These are phyloP conservation scores for Lecanoromycetidae sp. DNA, from an alignment of 2,329 filamentous ascomycete species.

Conservation along the genomic window DNA sequence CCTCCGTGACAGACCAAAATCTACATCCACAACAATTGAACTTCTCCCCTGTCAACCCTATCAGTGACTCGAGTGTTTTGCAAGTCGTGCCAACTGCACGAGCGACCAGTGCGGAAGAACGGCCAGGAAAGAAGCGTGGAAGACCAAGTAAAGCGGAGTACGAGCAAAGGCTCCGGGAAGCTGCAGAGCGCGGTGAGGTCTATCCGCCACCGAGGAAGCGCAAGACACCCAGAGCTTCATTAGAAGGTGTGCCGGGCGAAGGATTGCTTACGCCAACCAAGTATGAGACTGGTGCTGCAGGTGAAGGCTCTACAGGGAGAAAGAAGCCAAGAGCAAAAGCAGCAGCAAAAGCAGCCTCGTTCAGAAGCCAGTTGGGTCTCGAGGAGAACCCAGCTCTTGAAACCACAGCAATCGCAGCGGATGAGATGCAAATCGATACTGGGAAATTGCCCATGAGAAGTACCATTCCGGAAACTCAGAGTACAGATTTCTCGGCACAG, in stretches of 20 bases:
- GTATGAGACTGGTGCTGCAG: slow-evolving; percentile 2
- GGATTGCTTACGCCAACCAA: not conserved
- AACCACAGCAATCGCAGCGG: slow-evolving; percentile 4
- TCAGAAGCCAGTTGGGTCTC: too few species aligned
- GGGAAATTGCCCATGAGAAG: not conserved
- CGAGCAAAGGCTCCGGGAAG: slow-evolving; percentile 16
- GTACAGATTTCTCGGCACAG: not conserved
- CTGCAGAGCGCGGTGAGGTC: slow-evolving; percentile 17
- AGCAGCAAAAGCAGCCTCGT: not conserved
- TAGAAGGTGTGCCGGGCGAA: slow-evolving; percentile 1
- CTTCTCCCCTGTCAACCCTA: slow-evolving; percentile 9
- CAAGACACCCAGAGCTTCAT: slow-evolving; percentile 14
- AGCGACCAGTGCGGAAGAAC: slow-evolving; percentile 9
- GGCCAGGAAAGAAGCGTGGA: slow-evolving; percentile 19
- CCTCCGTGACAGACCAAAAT: not conserved
- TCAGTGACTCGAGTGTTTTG: slow-evolving; percentile 6
- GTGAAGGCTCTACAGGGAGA: slow-evolving; percentile 5
- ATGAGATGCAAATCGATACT: slow-evolving; percentile 9
- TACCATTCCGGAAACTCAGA: slow-evolving; percentile 12
- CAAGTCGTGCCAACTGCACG: slow-evolving; percentile 2
- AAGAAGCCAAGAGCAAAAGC: slow-evolving; percentile 5
- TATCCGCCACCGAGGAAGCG: slow-evolving; percentile 16
- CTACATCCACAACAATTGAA: slow-evolving; percentile 11
- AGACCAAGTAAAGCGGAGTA: slow-evolving; percentile 19
- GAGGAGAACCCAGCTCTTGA: not conserved